These are phyloP conservation scores for Fusarium concolor DNA, from an alignment of 2,329 filamentous ascomycete species.

Conservation along the genomic window DNA sequence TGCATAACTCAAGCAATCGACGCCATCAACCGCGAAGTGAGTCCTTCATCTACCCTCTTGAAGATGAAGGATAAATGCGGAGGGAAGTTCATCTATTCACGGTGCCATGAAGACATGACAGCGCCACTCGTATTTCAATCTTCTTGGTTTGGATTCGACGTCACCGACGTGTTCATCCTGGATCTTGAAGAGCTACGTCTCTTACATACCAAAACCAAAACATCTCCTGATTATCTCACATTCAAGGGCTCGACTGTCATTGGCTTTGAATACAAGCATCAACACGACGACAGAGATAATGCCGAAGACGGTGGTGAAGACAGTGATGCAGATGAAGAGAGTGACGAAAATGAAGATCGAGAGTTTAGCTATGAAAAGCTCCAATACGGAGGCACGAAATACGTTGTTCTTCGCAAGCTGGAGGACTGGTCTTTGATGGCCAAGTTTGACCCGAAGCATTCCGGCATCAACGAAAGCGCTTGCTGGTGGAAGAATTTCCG, in stretches of 20 bases:
- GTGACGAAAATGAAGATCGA: background rate
- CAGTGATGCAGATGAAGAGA: background rate
- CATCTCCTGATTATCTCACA: background rate
- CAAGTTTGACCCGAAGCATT: background rate
- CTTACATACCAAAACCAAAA: background rate
- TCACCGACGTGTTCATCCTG: background rate
- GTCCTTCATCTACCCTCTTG: background rate
- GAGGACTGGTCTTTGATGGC: constrained; percentile 12
- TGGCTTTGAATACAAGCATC: background rate
- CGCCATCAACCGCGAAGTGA: background rate
- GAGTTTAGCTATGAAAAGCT: background rate
- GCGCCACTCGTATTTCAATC: constrained; percentile 2
- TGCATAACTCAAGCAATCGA: constrained; percentile 4
- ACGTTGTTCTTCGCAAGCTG: background rate
- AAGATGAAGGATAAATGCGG: background rate
- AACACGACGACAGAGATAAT: background rate
- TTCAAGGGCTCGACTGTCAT: background rate
- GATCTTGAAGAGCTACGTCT: background rate
- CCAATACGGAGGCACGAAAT: background rate
- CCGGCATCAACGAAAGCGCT: background rate
- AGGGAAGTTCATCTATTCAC: background rate
- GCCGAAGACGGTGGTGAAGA: no score
- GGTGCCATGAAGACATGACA: background rate
- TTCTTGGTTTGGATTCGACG: background rate
- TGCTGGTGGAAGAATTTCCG: background rate